Percentiles rank a stretch among this genome's conserved stretches.
Conservation (phyloP, 495 filamentous ascomycete genomes). For the Letharia lupina region DNA sequence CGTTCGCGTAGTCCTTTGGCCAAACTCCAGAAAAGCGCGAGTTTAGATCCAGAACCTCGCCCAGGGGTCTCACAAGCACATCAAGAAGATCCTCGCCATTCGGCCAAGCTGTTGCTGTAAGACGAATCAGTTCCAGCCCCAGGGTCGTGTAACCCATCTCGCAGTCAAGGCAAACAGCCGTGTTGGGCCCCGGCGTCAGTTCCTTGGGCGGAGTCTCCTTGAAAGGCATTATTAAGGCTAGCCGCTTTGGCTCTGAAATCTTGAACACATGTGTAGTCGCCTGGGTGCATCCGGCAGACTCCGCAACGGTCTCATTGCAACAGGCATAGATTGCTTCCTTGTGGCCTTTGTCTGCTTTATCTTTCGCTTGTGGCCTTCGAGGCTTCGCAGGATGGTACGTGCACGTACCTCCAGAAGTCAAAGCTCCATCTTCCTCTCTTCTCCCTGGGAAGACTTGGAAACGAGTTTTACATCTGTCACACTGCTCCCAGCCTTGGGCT, state of each 20-base stretch:
- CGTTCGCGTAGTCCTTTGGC: conserved; percentile 61
- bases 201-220: conserved; percentile 60
- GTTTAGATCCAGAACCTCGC: conserved; percentile 82
- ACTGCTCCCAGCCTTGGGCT: conserved; percentile 70
- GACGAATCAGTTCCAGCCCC: conserved; percentile 78
- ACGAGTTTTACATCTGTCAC: conserved; percentile 74
- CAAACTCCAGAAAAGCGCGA: conserved; percentile 80
- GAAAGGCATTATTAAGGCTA: conserved; percentile 74
- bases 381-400: conserved; percentile 65
- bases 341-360: conserved; percentile 39
- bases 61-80: conserved; percentile 74
- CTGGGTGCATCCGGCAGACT: conserved; percentile 62
- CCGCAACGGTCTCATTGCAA: conserved; percentile 63
- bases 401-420: conserved; percentile 70
- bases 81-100: conserved; percentile 65
- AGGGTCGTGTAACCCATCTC: conserved; percentile 93
- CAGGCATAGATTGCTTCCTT: conserved; percentile 60
- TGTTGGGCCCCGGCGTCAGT: conserved; percentile 31
- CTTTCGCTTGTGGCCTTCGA: conserved; percentile 40
- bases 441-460: conserved; percentile 93
- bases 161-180: conserved; percentile 76
- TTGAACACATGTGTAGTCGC: conserved; percentile 80
- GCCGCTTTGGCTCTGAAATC: conserved; percentile 59
- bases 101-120: conserved; percentile 86
- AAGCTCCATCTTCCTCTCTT: conserved; percentile 65